Percentiles rank a stretch among this genome's conserved stretches.
These are phyloP conservation scores for Skeletonema costatum DNA, from an alignment of 108 stramenopile genomes.

Conservation along the genomic window DNA sequence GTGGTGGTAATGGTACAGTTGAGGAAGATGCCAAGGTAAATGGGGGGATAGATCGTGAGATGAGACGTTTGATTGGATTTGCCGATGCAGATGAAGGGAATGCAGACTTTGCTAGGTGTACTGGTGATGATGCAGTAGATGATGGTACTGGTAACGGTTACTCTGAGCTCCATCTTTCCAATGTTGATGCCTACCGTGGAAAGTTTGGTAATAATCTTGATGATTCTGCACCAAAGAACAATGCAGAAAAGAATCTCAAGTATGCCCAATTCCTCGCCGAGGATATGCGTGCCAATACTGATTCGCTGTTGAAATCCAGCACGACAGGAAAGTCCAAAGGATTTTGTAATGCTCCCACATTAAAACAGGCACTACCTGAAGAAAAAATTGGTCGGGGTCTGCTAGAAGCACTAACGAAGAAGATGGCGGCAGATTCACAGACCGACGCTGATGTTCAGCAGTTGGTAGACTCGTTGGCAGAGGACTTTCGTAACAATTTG, in stretches of 20 bases:
- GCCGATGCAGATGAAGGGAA: constrained; percentile 60
- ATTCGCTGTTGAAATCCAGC: constrained; percentile 23
- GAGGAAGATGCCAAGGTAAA: constrained; percentile 76
- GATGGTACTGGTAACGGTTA: constrained; percentile 21
- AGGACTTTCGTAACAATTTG: constrained; percentile 73
- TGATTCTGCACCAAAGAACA: constrained; percentile 15
- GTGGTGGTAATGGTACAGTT: constrained; percentile 54
- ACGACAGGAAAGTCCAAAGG: constrained; percentile 31
- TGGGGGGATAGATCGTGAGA: constrained; percentile 76
- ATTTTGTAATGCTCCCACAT: constrained; percentile 25
- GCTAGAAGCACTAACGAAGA: constrained; percentile 77
- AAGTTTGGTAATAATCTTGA: constrained; percentile 20
- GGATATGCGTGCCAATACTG: constrained; percentile 36
- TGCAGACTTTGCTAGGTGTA: constrained; percentile 79
- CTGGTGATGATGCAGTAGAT: constrained; percentile 63
- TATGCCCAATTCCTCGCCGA: constrained; percentile 61
- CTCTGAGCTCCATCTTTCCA: constrained; percentile 62
- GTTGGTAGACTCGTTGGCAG: constrained; percentile 65
- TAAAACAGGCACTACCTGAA: constrained; percentile 67
- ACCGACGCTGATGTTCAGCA: constrained; percentile 79
- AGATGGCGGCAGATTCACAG: constrained; percentile 78
- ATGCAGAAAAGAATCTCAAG: constrained; percentile 43
- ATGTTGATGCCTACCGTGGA: constrained; percentile 75
- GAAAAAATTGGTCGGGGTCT: constrained; percentile 68
- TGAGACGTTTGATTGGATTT: constrained; percentile 74